Base-by-base conservation (phyloP, 2,329 filamentous ascomycete species). In the Scolecobasidium constrictum region DNA sequence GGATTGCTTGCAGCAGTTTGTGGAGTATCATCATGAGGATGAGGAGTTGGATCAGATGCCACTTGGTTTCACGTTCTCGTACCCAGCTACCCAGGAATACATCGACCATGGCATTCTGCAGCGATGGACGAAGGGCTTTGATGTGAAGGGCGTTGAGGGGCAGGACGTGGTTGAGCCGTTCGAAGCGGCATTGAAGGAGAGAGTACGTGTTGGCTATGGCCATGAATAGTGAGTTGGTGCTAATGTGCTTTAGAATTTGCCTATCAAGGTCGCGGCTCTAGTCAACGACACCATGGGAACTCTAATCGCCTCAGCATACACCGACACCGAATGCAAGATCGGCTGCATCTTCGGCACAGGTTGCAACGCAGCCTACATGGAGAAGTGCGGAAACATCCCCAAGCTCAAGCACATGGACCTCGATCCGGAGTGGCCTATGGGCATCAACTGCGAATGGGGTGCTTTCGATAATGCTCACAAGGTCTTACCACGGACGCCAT, bases 211-310 rank as follows among this genome's bases (percentile, higher is more conserved):
- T n/a, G n/a, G n/a, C n/a, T n/a, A n/a, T n/a, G n/a, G n/a, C n/a
- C n/a, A 33, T n/a, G 15, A 12, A 17, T 23, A 5, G 6, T 38
- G 9, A n/a, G 12, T 22, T n/a, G n/a, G n/a, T n/a, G n/a, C n/a
- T n/a, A n/a, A n/a, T n/a, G n/a, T n/a, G 21, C 5, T 21, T 23
- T 48, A 88, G 81, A 81, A 81, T 21, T 81, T 95, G 12, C 90
- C 90, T 37, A 93, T 96, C 66, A 94, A 88, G 67, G 72, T 96
- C 44, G 84, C 83, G 18, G 92, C 92, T 26, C 67, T 98, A 61
- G 92, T 96, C 67, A 98, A 98, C 62, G 92, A 98, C 62, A 98
- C 92, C 38, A 96, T 90, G 15, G 92, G 92, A 55, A 98, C 92
- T 22, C 71, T 98, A 55, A 94, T 98, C 56, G 92, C 92, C 47